Percentiles rank a stretch among this genome's conserved stretches.
Evolutionary conservation across 2,329 filamentous ascomycete genomes (phyloP).

Genomic region (Nigrospora oryzae): DNA sequence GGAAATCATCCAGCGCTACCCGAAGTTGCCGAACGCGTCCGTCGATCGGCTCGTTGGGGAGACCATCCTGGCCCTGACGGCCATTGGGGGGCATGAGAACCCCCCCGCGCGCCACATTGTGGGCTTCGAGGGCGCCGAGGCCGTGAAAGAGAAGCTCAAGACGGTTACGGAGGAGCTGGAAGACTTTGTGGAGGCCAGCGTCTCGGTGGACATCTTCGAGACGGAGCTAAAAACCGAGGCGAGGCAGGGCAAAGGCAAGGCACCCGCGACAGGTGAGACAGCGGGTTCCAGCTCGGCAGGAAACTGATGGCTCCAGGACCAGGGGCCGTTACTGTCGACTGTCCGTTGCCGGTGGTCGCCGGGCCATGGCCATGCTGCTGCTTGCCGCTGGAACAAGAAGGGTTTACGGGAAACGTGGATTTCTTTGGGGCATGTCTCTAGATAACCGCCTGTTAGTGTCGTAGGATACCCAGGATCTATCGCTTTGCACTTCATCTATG

Average conservation of each 20-base stretch:
- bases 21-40: slow-evolving; percentile 58
- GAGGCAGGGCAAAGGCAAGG: slow-evolving; percentile 25
- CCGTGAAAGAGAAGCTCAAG: slow-evolving; percentile 93
- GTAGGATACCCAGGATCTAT: too few relatives aligned
- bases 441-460: too few relatives aligned
- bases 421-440: too few relatives aligned
- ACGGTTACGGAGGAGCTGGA: slow-evolving; percentile 94
- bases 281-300: slow-evolving; percentile 7
- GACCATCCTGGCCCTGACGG: slow-evolving; percentile 82
- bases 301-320: too few relatives aligned
- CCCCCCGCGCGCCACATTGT: slow-evolving; percentile 92
- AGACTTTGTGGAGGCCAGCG: slow-evolving; percentile 87
- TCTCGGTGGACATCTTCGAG: slow-evolving; percentile 70
- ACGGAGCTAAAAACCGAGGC: slow-evolving; percentile 45
- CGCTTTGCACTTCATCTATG: too few relatives aligned
- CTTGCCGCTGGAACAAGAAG: too few relatives aligned
- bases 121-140: slow-evolving; percentile 75
- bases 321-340: too few relatives aligned
- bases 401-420: too few relatives aligned
- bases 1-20: slow-evolving; percentile 60
- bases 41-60: slow-evolving; percentile 73
- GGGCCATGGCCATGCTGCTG: too few relatives aligned
- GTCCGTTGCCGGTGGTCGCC: too few relatives aligned
- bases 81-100: slow-evolving; percentile 93
- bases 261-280: not conserved